phyloP scores from a whole-genome alignment of 2,329 filamentous ascomycete genomes.

The Colletotrichum melonis region DNA sequence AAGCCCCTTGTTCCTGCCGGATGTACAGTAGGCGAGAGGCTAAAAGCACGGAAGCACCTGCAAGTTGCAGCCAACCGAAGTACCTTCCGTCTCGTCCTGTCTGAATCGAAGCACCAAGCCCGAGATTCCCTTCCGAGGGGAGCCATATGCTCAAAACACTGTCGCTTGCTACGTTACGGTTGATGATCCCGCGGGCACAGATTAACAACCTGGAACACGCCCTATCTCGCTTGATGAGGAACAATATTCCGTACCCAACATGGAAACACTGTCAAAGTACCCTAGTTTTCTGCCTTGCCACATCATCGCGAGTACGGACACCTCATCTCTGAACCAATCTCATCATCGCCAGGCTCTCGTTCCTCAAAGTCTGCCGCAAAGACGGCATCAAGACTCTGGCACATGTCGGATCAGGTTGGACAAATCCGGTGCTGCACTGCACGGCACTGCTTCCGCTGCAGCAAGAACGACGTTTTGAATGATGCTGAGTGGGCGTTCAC shows the following conservation, averaged over 20 bases:
- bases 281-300: background rate
- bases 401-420: background rate
- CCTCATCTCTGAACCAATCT: background rate
- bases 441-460: conserved; percentile 18
- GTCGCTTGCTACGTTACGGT: background rate
- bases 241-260: background rate
- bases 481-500: background rate
- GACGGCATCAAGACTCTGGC: background rate
- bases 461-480: background rate
- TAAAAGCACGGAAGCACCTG: conserved; percentile 26
- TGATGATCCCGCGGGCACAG: background rate
- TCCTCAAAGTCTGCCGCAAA: background rate
- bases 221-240: background rate
- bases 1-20: conserved; percentile 16
- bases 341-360: background rate
- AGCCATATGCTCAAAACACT: background rate
- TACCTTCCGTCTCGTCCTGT: background rate
- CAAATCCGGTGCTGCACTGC: background rate
- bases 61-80: background rate
- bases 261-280: background rate
- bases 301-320: background rate
- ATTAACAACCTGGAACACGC: background rate
- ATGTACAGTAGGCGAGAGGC: conserved; percentile 28
- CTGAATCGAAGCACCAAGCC: background rate
- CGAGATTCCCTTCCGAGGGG: background rate